Conservation (phyloP, 1,284 basidiomycete genomes). For the Peniophora sp. region DNA sequence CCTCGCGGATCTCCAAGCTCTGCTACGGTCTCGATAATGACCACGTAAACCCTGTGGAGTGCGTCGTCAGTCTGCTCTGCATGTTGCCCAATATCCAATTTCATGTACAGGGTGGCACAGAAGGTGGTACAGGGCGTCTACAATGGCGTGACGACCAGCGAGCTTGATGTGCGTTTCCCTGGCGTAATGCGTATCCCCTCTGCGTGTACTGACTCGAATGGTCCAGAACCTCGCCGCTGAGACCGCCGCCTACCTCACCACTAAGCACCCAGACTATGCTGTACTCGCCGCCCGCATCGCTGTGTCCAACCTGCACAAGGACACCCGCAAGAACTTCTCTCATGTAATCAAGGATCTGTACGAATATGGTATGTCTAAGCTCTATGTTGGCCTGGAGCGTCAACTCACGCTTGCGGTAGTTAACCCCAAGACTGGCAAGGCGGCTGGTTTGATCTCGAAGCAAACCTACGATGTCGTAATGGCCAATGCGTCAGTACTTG, state of each 20-base stretch:
- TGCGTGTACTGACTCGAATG: constrained; percentile 1
- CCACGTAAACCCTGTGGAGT: constrained; percentile 94
- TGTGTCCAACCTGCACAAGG: constrained; percentile 98
- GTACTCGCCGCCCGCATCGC: constrained; percentile 97
- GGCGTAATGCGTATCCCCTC: neutral
- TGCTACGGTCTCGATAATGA: constrained; percentile 95
- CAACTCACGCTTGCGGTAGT: constrained; percentile 37
- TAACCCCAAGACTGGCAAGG: constrained; percentile 90
- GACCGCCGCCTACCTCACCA: constrained; percentile 96
- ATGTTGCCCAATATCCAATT: neutral
- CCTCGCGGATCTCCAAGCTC: constrained; percentile 88
- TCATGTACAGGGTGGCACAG: constrained; percentile 65
- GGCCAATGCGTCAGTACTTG: constrained; percentile 77
- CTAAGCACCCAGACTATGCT: constrained; percentile 96
- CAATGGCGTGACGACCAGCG: constrained; percentile 93
- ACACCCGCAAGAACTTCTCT: constrained; percentile 97
- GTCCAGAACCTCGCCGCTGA: constrained; percentile 86
- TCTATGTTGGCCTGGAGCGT: neutral
- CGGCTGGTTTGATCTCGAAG: constrained; percentile 90
- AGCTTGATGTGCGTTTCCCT: constrained; percentile 74
- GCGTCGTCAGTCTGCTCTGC: constrained; percentile 20
- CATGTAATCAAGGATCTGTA: constrained; percentile 89
- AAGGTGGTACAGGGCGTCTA: constrained; percentile 96
- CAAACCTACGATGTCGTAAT: constrained; percentile 82
- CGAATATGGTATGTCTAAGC: constrained; percentile 56